These are phyloP conservation scores for Shiraia sp. DNA, from an alignment of 2,329 filamentous ascomycete genomes.

Conservation along the genomic window DNA sequence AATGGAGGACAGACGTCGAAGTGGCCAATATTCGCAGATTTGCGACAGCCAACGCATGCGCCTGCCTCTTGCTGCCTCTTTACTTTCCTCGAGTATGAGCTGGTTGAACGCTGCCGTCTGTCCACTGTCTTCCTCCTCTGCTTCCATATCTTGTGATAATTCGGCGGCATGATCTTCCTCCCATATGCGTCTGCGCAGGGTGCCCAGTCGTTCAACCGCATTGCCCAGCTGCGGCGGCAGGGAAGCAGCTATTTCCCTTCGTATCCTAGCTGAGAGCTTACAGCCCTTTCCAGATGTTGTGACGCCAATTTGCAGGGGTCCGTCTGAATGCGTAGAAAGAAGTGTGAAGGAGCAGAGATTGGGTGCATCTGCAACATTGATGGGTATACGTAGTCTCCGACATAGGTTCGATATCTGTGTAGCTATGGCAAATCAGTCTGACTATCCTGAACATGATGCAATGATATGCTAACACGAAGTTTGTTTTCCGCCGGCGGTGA, in stretches of 20 bases:
- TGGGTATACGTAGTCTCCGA: conserved; percentile 77
- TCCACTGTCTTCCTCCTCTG: conserved; percentile 66
- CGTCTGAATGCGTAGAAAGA: conserved; percentile 85
- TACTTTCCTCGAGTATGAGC: conserved; percentile 74
- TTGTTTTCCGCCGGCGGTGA: conserved; percentile 64
- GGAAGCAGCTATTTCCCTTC: conserved; percentile 81
- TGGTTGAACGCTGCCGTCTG: conserved; percentile 85
- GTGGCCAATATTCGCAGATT: conserved; percentile 98
- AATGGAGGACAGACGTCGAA: conserved; percentile 78
- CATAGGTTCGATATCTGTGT: conserved; percentile 75
- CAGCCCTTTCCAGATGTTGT: conserved; percentile 95
- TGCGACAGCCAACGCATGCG: conserved; percentile 92
- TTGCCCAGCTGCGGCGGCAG: conserved; percentile 75
- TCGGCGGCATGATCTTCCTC: conserved; percentile 56
- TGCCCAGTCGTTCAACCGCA: conserved; percentile 78
- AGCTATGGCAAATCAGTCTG: conserved; percentile 49
- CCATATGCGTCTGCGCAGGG: conserved; percentile 46
- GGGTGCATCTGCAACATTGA: conserved; percentile 90
- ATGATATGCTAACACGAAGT: conserved; percentile 47
- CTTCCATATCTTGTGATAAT: conserved; percentile 49
- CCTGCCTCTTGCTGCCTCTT: conserved; percentile 73
- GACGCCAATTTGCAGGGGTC: conserved; percentile 90
- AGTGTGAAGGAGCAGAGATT: conserved; percentile 87
- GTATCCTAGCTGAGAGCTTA: conserved; percentile 86
- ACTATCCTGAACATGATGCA: too few species aligned